A percentile compares a stretch with the other conserved stretches of the same genome.
phyloP scores from a whole-genome alignment of 2,329 filamentous ascomycete genomes.

The Fusarium nisikadoi region DNA sequence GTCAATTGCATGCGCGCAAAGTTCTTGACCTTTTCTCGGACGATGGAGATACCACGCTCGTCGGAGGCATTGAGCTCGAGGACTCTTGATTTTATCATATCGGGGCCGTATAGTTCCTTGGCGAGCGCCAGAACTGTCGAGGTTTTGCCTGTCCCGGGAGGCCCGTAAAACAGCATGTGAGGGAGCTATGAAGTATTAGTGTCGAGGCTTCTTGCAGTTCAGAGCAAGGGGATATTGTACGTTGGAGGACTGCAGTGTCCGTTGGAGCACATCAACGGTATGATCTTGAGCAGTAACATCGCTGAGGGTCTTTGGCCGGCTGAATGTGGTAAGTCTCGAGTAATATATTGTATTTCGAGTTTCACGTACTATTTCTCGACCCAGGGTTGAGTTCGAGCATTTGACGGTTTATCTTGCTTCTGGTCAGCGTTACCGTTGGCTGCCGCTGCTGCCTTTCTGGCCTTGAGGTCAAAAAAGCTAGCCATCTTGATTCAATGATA shows the following conservation, averaged over 20 bases:
- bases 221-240: slow-evolving; percentile 55
- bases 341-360: not conserved
- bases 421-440: slow-evolving; percentile 70
- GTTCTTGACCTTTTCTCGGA: slow-evolving; percentile 97
- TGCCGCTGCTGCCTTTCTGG: slow-evolving; percentile 81
- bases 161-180: slow-evolving; percentile 99
- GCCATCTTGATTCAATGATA: slow-evolving; percentile 66
- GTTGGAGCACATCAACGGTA: slow-evolving; percentile 89
- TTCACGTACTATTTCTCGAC: slow-evolving; percentile 93
- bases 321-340: slow-evolving; percentile 51
- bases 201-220: not conserved
- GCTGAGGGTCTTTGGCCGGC: slow-evolving; percentile 90
- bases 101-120: slow-evolving; percentile 96
- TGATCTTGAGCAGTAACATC: slow-evolving; percentile 99
- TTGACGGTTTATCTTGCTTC: slow-evolving; percentile 71
- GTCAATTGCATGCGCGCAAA: slow-evolving; percentile 96
- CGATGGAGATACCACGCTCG: slow-evolving; percentile 96
- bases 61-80: slow-evolving; percentile 99
- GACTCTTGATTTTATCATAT: slow-evolving; percentile 92
- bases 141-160: slow-evolving; percentile 97
- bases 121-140: slow-evolving; percentile 96
- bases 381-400: slow-evolving; percentile 84
- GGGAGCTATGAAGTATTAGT: slow-evolving; percentile 67
- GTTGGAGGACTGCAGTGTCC: slow-evolving; percentile 94
- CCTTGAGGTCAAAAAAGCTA: slow-evolving; percentile 96